Evolutionary conservation across 2,329 filamentous ascomycete genomes (phyloP), one percentile per base, ranked within the genome.

Genomic region (Tolypocladium nubicola): DNA sequence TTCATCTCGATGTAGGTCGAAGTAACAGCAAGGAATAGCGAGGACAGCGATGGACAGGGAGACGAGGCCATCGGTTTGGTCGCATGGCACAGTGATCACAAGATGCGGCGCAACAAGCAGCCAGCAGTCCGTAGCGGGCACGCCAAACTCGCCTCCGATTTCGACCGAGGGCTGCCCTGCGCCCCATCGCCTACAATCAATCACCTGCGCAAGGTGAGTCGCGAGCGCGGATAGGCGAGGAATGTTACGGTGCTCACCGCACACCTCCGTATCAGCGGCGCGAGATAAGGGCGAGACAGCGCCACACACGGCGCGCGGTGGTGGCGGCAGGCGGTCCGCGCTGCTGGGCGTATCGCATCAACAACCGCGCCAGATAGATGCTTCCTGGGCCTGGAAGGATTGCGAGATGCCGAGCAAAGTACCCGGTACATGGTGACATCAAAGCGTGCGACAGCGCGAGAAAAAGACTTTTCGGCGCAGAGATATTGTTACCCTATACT

Each of bases 401-500:
- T 52, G 50, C 50, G 50, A 53, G 49, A 40, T 11, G 52, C 37
- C 52, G 38, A 30, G 52, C 52, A 13, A 30, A 50, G 47, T 50
- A 50, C 47, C 47, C 14, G 11, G 47, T 50, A 50, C 47, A 35
- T 50, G 47, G 47, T 30, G 47, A 9, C 19, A 35, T 35, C 26
- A 11, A 8, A 13, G 47, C 47, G 47, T 26, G 45, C 45, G 45
- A 8, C 16, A 10, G 14, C 45, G 45, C 26, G 23, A 26, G 23
- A 3, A 16, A 30, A 50, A 50, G 33, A 50, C n/a, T 33, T n/a
- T 9, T 13, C 26, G 47, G 47, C 6, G 16, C 45, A 11, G 8
- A 50, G 47, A 50, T 50, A 50, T 39, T 60, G 53, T 62, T 64
- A 61, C 60, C 58, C 59, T 60, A 59, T 61, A 56, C 53, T 37